phyloP scores from a whole-genome alignment of 176 grass and related monocot species.

The maize (Zea mays) region Zm-B73-REFERENCE-NAM-5.0 NC_050099.1:165040501-165041000 shows the following conservation, averaged over 20 bases:
- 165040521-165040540: background rate
- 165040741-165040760: no score
- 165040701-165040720: no score
- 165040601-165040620: no score
- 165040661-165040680: no score
- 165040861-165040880: background rate
- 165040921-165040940: background rate
- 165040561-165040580: background rate
- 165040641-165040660: no score
- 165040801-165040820: background rate
- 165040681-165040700: no score
- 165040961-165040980: background rate
- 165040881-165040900: background rate
- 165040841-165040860: background rate
- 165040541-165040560: background rate
- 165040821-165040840: background rate
- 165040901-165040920: background rate
- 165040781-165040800: rapidly evolving
- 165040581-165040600: background rate
- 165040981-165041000: no score
- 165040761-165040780: no score
- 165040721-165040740: no score
- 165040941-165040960: background rate
- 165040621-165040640: no score
- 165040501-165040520: background rate